phyloP scores from a whole-genome alignment of 495 filamentous ascomycete genomes.

The Annulohypoxylon maeteangense region DNA sequence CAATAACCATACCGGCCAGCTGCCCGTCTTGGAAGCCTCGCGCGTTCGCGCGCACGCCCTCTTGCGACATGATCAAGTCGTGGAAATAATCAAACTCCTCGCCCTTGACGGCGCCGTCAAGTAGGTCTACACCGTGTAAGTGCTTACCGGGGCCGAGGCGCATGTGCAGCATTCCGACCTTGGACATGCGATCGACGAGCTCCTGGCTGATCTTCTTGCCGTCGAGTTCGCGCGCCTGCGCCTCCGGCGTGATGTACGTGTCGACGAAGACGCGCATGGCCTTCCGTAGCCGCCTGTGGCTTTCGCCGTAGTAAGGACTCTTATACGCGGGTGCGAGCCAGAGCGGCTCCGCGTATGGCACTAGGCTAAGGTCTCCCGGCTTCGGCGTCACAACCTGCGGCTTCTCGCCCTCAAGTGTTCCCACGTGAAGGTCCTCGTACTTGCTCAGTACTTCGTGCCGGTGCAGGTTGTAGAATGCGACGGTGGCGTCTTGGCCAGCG shows the following conservation, averaged over 20 bases:
- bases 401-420: constrained; percentile 77
- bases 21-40: constrained; percentile 73
- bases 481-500: constrained; percentile 85
- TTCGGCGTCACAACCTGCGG: constrained; percentile 77
- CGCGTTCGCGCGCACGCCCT: constrained; percentile 74
- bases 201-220: constrained; percentile 80
- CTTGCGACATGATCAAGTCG: constrained; percentile 80
- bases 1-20: constrained; percentile 84
- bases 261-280: constrained; percentile 81
- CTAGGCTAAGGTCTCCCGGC: constrained; percentile 74
- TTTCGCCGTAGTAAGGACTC: constrained; percentile 84
- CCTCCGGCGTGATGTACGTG: constrained; percentile 75
- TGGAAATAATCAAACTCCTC: constrained; percentile 92
- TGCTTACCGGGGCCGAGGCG: constrained; percentile 86
- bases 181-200: constrained; percentile 80
- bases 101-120: constrained; percentile 76
- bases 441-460: constrained; percentile 87
- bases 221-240: constrained; percentile 78
- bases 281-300: constrained; percentile 74
- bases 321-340: constrained; percentile 85
- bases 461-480: constrained; percentile 93
- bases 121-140: constrained; percentile 72
- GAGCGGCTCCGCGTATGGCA: constrained; percentile 83
- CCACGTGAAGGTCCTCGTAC: constrained; percentile 78
- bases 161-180: constrained; percentile 81